Conservation (phyloP, 805 yeast species). For the Pichia cabralensis region DNA sequence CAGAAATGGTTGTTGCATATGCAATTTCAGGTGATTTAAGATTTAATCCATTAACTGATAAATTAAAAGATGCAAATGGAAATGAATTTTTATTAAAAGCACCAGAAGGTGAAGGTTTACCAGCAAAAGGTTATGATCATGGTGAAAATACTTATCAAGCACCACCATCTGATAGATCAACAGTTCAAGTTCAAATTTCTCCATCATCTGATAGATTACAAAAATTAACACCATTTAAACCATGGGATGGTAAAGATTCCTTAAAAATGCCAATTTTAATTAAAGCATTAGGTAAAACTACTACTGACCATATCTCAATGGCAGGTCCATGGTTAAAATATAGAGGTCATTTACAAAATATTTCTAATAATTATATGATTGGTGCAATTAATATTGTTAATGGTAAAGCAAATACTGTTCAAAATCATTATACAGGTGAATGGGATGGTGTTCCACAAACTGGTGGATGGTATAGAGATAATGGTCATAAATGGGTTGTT, state of each 20-base stretch:
- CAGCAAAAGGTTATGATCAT: constrained; percentile 51
- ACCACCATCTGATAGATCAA: constrained; percentile 80
- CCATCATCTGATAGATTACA: constrained; percentile 97
- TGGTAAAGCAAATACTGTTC: constrained; percentile 85
- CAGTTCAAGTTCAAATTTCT: constrained; percentile 64
- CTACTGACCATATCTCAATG: constrained; percentile 98
- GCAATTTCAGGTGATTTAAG: constrained; percentile 88
- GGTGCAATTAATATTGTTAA: constrained; percentile 98
- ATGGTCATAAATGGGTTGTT: constrained; percentile 92
- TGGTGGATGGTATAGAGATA: constrained; percentile 89
- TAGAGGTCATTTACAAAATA: constrained; percentile 99
- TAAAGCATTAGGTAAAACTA: constrained; percentile 95
- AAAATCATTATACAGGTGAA: constrained; percentile 85
- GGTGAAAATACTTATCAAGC: constrained; percentile 90
- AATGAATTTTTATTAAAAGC: constrained; percentile 67
- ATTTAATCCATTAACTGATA: constrained; percentile 85
- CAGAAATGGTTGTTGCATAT: constrained; percentile 95
- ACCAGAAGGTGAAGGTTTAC: constrained; percentile 79
- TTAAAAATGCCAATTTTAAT: constrained; percentile 82
- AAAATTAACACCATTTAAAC: constrained; percentile 82
- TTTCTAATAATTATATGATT: constrained; percentile 98
- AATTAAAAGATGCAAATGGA: constrained; percentile 64
- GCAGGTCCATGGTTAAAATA: constrained; percentile 99
- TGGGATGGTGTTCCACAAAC: constrained; percentile 95
- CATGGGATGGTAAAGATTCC: constrained; percentile 97